Conservation (phyloP, 148 eudicot genomes). For the Vaccinium corymbosum region DNA sequence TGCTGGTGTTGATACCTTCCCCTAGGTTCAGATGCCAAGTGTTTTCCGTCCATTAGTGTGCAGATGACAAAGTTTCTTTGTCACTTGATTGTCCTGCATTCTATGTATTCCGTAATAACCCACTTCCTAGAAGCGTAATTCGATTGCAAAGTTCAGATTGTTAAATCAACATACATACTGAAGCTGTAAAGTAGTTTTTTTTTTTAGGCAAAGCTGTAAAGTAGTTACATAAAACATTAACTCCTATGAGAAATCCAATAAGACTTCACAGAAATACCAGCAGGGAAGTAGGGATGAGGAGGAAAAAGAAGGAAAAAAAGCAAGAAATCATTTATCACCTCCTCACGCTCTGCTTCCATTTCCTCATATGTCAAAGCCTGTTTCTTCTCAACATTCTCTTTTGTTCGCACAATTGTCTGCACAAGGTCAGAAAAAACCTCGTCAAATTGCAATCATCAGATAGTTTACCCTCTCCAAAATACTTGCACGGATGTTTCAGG, state of each 20-base stretch:
- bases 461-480: not conserved
- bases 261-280: not conserved
- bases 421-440: constrained; percentile 18
- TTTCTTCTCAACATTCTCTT: constrained; percentile 87
- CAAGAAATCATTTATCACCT: constrained; percentile 35
- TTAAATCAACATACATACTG: not conserved
- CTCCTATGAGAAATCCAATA: not conserved
- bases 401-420: constrained; percentile 80
- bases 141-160: not conserved
- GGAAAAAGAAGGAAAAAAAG: not conserved
- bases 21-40: not conserved
- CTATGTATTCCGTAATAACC: not conserved
- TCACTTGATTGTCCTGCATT: not conserved
- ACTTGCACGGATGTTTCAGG: not conserved
- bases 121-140: not conserved
- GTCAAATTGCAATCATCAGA: constrained; percentile 11
- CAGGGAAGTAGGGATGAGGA: not conserved
- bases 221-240: not conserved
- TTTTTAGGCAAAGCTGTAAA: no score
- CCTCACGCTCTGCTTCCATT: constrained; percentile 67
- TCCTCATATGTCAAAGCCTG: constrained; percentile 85
- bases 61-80: not conserved
- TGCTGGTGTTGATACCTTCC: not conserved
- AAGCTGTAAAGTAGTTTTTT: not conserved
- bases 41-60: not conserved